Evolutionary conservation across 2,329 filamentous ascomycete genomes (phyloP).

Genomic region (Fusarium abutilonis): DNA sequence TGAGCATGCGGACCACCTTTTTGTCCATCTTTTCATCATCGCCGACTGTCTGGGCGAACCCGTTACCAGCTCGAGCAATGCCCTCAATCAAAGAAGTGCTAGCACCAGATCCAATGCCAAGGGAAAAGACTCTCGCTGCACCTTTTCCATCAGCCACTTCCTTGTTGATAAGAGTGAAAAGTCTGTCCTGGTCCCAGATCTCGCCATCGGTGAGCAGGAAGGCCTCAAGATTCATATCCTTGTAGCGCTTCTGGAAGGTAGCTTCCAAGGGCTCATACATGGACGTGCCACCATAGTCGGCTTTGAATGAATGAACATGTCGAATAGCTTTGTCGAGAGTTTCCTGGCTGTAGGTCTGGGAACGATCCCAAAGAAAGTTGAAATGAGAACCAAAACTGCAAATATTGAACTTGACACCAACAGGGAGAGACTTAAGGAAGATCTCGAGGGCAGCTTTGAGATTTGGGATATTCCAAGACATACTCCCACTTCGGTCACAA

Average conservation of each 20-base stretch:
- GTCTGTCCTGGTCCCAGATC: conserved; percentile 57
- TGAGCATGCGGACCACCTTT: conserved; percentile 79
- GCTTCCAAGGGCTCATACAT: conserved; percentile 59
- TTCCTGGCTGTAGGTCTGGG: conserved; percentile 57
- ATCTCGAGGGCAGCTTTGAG: conserved; percentile 66
- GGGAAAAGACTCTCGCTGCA: conserved; percentile 61
- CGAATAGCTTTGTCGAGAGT: conserved; percentile 55
- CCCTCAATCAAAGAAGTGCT: conserved; percentile 66
- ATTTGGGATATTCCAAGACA: conserved; percentile 64
- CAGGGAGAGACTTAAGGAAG: conserved; percentile 72
- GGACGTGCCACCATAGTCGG: conserved; percentile 64
- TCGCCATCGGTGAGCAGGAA: conserved; percentile 67
- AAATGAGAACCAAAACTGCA: conserved; percentile 68
- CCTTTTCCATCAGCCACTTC: conserved; percentile 54
- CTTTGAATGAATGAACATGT: conserved; percentile 55
- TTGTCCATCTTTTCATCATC: conserved; percentile 72
- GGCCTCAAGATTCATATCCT: conserved; percentile 62
- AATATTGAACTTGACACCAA: conserved; percentile 75
- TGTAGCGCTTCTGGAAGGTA: conserved; percentile 55
- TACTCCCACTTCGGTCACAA: conserved; percentile 76
- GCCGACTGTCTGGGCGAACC: conserved; percentile 70
- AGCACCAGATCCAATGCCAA: conserved; percentile 63
- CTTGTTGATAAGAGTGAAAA: conserved; percentile 59
- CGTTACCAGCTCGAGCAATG: conserved; percentile 63
- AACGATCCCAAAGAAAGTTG: conserved; percentile 60